These are phyloP conservation scores for Aspergillus kassunensis DNA, from an alignment of 495 filamentous ascomycete genomes.

Conservation along the genomic window DNA sequence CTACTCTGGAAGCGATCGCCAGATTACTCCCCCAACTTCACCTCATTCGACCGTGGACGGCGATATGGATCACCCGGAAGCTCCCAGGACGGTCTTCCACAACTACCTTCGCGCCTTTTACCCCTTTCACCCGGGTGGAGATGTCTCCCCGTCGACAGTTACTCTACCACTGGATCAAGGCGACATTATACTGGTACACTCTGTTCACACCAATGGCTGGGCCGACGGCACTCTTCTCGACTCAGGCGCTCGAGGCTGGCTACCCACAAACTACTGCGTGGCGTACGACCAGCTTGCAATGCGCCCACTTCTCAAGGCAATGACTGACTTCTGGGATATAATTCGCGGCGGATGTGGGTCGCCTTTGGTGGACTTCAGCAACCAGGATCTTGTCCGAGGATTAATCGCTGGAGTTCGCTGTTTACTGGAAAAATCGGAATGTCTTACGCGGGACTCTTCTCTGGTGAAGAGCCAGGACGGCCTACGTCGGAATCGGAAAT, in stretches of 20 bases:
- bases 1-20: constrained; percentile 29
- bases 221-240: constrained; percentile 93
- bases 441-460: constrained; percentile 74
- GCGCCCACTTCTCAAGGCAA: constrained; percentile 75
- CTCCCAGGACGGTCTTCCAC: constrained; percentile 68
- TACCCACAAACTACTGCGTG: constrained; percentile 98
- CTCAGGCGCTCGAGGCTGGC: constrained; percentile 87
- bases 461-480: constrained; percentile 69
- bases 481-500: constrained; percentile 79
- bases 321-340: constrained; percentile 91
- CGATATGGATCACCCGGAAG: constrained; percentile 43
- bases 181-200: constrained; percentile 92
- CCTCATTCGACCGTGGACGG: constrained; percentile 60
- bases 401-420: constrained; percentile 90
- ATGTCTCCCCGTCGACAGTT: constrained; percentile 70
- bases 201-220: constrained; percentile 98
- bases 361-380: constrained; percentile 68
- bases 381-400: constrained; percentile 85
- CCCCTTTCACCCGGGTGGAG: constrained; percentile 76
- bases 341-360: constrained; percentile 64
- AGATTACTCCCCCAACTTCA: constrained; percentile 72
- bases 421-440: constrained; percentile 86
- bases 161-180: constrained; percentile 85
- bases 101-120: constrained; percentile 97
- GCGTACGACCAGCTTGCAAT: constrained; percentile 85